phyloP scores from a whole-genome alignment of 371 early-diverging fungal genomes.

The Lichtheimia ornata region DNA sequence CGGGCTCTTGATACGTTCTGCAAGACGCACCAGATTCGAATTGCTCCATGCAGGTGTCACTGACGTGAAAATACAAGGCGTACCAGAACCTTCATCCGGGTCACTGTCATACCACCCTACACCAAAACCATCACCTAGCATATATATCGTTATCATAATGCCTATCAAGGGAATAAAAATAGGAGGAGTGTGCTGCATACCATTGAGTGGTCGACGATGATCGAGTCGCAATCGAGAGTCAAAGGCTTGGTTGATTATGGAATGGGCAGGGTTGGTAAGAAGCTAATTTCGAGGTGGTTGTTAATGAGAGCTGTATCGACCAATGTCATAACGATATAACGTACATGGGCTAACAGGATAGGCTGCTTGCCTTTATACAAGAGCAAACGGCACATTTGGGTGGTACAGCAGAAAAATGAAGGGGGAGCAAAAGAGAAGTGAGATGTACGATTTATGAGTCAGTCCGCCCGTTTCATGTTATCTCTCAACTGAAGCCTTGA shows the following conservation, averaged over 20 bases:
- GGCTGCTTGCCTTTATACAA: conserved; percentile 78
- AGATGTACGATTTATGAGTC: neutral
- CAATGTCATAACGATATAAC: neutral
- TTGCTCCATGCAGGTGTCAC: conserved; percentile 91
- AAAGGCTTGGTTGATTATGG: conserved; percentile 83
- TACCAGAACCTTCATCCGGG: conserved; percentile 33
- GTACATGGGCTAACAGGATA: conserved; percentile 73
- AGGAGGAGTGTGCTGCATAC: conserved; percentile 34
- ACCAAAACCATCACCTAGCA: conserved; percentile 82
- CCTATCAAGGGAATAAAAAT: neutral
- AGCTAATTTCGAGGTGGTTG: conserved; percentile 29
- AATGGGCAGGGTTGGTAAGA: conserved; percentile 77
- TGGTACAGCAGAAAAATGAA: neutral
- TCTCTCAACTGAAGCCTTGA: too few relatives aligned
- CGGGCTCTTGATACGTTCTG: conserved; percentile 78
- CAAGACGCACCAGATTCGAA: conserved; percentile 73
- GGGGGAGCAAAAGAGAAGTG: neutral
- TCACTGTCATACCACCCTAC: conserved; percentile 79
- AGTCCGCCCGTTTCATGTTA: too few relatives aligned
- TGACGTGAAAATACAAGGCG: conserved; percentile 85
- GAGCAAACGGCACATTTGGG: conserved; percentile 76
- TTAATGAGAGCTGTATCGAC: neutral
- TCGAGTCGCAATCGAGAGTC: conserved; percentile 73
- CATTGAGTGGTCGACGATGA: conserved; percentile 67
- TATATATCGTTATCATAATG: neutral